Percentiles rank a stretch among this genome's conserved stretches.
Evolutionary conservation across 2,329 filamentous ascomycete genomes (phyloP).

Genomic region (Aphanoascus verrucosus): DNA sequence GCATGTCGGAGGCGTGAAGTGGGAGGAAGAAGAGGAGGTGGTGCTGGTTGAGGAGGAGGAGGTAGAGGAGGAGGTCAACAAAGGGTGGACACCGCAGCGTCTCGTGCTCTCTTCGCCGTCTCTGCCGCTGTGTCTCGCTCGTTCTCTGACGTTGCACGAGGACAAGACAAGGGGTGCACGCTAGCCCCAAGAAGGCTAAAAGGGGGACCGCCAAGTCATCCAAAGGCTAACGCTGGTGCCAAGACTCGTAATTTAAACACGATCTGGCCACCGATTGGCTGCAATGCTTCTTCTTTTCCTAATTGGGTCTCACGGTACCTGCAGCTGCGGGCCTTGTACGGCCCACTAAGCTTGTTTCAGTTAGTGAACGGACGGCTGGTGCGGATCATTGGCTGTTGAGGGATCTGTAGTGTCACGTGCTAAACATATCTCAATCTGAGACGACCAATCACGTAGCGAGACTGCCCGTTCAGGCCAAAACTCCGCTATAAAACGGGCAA

Average conservation of each 20-base stretch:
- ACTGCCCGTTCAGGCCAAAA: background rate
- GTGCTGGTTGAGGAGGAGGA: background rate
- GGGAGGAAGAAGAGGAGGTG: too few species aligned
- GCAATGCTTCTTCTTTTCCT: background rate
- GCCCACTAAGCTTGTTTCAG: background rate
- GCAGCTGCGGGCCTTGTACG: constrained; percentile 3
- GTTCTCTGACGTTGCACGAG: constrained; percentile 8
- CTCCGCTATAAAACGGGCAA: background rate
- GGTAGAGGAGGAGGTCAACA: background rate
- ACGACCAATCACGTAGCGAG: background rate
- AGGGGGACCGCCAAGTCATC: background rate
- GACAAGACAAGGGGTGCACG: background rate
- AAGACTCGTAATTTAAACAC: constrained; percentile 12
- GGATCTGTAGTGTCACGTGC: background rate
- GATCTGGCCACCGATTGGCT: constrained; percentile 3
- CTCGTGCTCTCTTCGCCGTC: background rate
- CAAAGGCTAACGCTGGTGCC: background rate
- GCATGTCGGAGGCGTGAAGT: too few species aligned
- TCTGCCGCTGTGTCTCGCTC: background rate
- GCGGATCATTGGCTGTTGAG: constrained; percentile 3
- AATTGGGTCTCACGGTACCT: constrained; percentile 7
- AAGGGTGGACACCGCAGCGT: background rate
- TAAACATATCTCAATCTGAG: too few species aligned
- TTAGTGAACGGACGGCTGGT: background rate
- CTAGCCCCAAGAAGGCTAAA: too few species aligned